Evolutionary conservation across 805 yeast species (phyloP).

Genomic region (Torulaspora microellipsoides): DNA sequence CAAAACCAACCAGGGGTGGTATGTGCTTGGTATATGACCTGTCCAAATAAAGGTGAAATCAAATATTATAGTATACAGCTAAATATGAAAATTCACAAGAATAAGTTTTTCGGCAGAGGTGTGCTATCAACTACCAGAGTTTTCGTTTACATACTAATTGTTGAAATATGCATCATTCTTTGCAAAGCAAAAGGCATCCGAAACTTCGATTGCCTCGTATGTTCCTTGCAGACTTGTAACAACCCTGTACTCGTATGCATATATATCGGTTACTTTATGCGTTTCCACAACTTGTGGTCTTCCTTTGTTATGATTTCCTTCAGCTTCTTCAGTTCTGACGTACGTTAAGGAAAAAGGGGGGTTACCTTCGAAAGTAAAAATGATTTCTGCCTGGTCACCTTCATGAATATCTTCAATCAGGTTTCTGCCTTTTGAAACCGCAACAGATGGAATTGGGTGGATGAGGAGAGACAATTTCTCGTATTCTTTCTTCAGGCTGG

Average conservation of each 20-base stretch:
- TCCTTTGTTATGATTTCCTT: constrained; percentile 39
- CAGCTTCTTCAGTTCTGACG: constrained; percentile 58
- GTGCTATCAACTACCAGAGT: no score
- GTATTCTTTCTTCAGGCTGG: constrained; percentile 32
- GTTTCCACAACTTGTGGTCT: constrained; percentile 59
- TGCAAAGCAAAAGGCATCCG: constrained; percentile 72
- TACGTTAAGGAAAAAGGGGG: constrained; percentile 90
- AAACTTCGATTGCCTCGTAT: constrained; percentile 87
- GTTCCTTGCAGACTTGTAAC: constrained; percentile 85
- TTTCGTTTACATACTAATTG: constrained; percentile 7
- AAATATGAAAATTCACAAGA: no score
- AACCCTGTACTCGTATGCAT: constrained; percentile 63
- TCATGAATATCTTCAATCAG: constrained; percentile 81
- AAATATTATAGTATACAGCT: no score
- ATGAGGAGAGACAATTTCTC: constrained; percentile 38
- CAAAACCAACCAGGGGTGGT: constrained; percentile 5
- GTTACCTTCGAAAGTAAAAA: constrained; percentile 74
- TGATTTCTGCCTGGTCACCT: constrained; percentile 89
- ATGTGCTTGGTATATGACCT: background rate
- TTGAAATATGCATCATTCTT: constrained; percentile 38
- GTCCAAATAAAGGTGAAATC: background rate
- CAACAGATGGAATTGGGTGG: constrained; percentile 72
- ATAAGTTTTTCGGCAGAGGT: no score
- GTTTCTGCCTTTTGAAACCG: constrained; percentile 72
- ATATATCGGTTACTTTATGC: constrained; percentile 53